Evolutionary conservation across 2,329 filamentous ascomycete genomes (phyloP), one percentile per base, ranked within the genome.

Genomic region (Pseudohalonectria lignicola): DNA sequence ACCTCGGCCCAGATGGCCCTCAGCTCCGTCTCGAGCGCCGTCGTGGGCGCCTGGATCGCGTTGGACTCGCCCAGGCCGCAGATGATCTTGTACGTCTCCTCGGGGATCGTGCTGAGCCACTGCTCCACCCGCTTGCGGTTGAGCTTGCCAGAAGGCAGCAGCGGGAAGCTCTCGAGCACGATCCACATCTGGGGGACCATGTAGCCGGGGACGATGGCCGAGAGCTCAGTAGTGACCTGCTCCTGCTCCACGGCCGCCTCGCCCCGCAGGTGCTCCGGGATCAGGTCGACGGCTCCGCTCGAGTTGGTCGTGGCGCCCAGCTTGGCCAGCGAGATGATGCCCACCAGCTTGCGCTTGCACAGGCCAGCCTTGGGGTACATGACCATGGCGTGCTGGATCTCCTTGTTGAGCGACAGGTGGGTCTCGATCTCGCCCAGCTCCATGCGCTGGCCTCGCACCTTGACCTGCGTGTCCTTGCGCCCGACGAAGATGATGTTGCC

Each of bases 121-220:
- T 34, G 25, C 15, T 31, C 37, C 7, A 53, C 44, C 12, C 28
- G 30, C 39, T 52, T 53, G 13, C 53, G 46, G 40, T 55, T 43
- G 12, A 46, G 42, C 39, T 55, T 55, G 21, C 45, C 45, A 5
- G 51, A 53, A 2, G 51, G 44, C 5, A 52, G 39, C 26, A 42
- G 34, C 1, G 53, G 53, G 29, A 54, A 44, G 2, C 33, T 31
- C 20, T 26, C 33, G 35, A 51, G 39, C 1, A 51, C 48, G 15
- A 55, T 20, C 23, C 49, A 37, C 17, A 48, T 33, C 23, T 48
- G 49, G 11, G 52, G 53, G 5, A 49, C 15, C 53, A 54, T 55
- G 44, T 53, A 55, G 2, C 43, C 42, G 3, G 47, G 8, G 23
- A 26, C 12, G 23, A 7, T 26, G 8, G 23, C 23, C 8, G 23